phyloP scores from a whole-genome alignment of 2,329 filamentous ascomycete species.

The Alternaria triticimaculans region DNA sequence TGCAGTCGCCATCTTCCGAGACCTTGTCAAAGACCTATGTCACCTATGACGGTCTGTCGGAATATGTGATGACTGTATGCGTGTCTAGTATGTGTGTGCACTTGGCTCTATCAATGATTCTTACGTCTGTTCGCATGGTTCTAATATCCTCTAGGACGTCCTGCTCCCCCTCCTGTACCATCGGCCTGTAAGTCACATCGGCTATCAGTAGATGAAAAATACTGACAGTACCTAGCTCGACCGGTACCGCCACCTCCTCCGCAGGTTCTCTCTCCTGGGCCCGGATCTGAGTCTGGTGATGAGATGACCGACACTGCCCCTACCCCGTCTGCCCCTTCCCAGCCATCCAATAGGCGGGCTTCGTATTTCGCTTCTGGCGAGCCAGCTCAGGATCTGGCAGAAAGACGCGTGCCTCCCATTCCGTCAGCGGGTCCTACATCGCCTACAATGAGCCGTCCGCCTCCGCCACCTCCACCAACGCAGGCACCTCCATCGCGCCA shows the following conservation, averaged over 20 bases:
- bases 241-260: constrained; percentile 64
- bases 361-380: constrained; percentile 53
- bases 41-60: constrained; percentile 40
- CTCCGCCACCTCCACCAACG: constrained; percentile 56
- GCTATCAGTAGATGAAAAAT: neutral
- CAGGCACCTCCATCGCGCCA: constrained; percentile 49
- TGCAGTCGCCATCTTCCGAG: constrained; percentile 35
- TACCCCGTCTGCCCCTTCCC: constrained; percentile 36
- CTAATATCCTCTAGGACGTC: constrained; percentile 50
- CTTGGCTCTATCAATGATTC: neutral
- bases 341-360: constrained; percentile 44
- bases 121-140: neutral
- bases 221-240: constrained; percentile 60
- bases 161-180: constrained; percentile 47
- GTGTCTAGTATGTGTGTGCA: constrained; percentile 46
- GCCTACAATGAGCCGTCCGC: constrained; percentile 47
- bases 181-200: constrained; percentile 37
- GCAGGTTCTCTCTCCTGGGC: constrained; percentile 68
- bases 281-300: constrained; percentile 88
- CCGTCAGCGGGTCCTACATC: constrained; percentile 54
- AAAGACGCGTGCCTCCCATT: constrained; percentile 58
- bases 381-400: constrained; percentile 30
- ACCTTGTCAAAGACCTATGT: constrained; percentile 44
- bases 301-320: constrained; percentile 63
- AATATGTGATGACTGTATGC: constrained; percentile 49